A percentile compares a stretch with the other conserved stretches of the same genome.
Evolutionary conservation across 371 early-diverging fungal genomes (phyloP).

Genomic region (Syncephalastrum contaminatum): DNA sequence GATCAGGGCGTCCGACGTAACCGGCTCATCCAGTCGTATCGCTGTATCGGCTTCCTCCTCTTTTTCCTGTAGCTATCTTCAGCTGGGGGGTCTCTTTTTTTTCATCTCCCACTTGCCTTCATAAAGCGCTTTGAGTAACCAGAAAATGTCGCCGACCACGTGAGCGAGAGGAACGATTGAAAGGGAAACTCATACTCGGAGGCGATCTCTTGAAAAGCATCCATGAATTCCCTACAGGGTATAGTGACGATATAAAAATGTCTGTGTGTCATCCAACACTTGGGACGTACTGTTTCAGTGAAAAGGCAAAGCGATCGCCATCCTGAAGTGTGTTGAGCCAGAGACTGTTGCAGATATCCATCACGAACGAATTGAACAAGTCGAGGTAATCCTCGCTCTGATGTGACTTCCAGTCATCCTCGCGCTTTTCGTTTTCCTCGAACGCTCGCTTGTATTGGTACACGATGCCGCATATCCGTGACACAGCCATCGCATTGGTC

Average conservation of each 20-base stretch:
- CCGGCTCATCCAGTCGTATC: conserved; percentile 19
- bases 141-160: conserved; percentile 44
- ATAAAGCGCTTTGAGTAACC: conserved; percentile 49
- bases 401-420: conserved; percentile 30
- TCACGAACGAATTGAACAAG: conserved; percentile 57
- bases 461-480: conserved; percentile 59
- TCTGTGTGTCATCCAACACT: too few species aligned
- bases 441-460: conserved; percentile 45
- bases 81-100: too few species aligned
- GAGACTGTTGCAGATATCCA: conserved; percentile 56
- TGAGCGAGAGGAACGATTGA: conserved; percentile 40
- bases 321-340: conserved; percentile 26
- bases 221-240: conserved; percentile 25
- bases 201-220: conserved; percentile 16
- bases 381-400: conserved; percentile 48
- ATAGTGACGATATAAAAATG: too few species aligned
- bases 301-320: too few species aligned
- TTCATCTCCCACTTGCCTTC: conserved; percentile 16
- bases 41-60: conserved; percentile 8
- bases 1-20: conserved; percentile 20
- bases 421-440: conserved; percentile 31
- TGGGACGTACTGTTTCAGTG: too few species aligned
- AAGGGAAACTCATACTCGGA: conserved; percentile 20
- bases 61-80: conserved; percentile 10
- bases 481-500: conserved; percentile 48